Evolutionary conservation across 2,329 filamentous ascomycete genomes (phyloP).

Genomic region (Fusarium verrucosum): DNA sequence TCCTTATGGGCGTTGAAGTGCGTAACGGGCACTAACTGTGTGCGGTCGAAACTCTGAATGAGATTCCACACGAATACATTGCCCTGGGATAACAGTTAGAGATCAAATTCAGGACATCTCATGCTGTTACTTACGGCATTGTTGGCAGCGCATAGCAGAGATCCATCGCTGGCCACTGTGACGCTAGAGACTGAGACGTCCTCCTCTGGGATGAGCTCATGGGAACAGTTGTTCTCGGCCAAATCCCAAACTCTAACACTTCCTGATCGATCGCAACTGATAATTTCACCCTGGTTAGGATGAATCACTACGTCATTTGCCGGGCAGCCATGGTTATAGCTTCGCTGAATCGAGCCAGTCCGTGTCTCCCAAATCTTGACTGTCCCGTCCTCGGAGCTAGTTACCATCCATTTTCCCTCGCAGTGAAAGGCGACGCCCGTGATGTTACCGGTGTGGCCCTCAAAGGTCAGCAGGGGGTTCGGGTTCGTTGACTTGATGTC

Average conservation of each 20-base stretch:
- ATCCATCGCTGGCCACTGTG: constrained; percentile 93
- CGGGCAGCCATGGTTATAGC: constrained; percentile 87
- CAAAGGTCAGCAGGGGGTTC: constrained; percentile 90
- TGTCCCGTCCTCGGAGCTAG: constrained; percentile 93
- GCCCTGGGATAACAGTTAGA: constrained; percentile 66
- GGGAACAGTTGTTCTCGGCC: constrained; percentile 95
- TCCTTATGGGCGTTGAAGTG: constrained; percentile 91
- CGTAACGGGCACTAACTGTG: constrained; percentile 84
- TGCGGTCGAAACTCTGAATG: constrained; percentile 82
- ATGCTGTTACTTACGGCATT: constrained; percentile 73
- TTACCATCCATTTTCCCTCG: constrained; percentile 99
- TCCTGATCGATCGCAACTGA: constrained; percentile 92
- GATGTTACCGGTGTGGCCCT: constrained; percentile 94
- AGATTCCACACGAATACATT: constrained; percentile 98
- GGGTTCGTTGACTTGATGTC: constrained; percentile 99
- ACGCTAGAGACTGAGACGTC: constrained; percentile 94
- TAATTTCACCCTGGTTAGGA: constrained; percentile 97
- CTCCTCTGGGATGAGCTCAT: constrained; percentile 95
- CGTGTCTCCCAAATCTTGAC: constrained; percentile 98
- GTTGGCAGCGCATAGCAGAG: constrained; percentile 91
- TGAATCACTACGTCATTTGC: constrained; percentile 99
- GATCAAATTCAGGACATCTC: background rate
- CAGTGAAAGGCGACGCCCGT: constrained; percentile 98
- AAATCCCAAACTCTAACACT: constrained; percentile 97
- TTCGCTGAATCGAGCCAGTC: constrained; percentile 85